These are phyloP conservation scores for Populus simonii DNA, from an alignment of 345 rosid species.

Conservation along the genomic window DNA sequence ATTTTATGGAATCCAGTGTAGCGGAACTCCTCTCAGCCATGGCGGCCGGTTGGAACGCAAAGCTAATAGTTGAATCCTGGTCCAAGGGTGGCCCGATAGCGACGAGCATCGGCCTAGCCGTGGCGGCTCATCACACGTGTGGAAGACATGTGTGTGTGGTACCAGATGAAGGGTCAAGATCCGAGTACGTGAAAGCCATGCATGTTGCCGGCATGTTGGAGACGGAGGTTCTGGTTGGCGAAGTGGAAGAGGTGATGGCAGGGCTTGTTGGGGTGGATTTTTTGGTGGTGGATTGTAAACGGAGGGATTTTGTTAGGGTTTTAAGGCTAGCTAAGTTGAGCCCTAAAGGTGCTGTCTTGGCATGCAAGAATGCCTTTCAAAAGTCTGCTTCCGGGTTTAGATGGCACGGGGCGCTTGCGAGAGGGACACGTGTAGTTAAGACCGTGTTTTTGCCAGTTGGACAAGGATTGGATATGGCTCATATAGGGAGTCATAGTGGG, in stretches of 20 bases:
- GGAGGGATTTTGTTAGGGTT: conserved; percentile 52
- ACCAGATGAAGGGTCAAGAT: conserved; percentile 65
- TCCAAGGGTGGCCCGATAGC: conserved; percentile 52
- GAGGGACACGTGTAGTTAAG: conserved; percentile 61
- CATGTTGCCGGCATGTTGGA: conserved; percentile 24
- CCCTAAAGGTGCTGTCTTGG: conserved; percentile 66
- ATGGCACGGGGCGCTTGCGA: conserved; percentile 53
- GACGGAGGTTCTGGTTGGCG: conserved; percentile 48
- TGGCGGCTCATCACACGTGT: conserved; percentile 62
- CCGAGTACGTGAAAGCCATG: conserved; percentile 46
- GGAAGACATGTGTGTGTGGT: conserved; percentile 81
- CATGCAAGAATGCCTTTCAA: conserved; percentile 63
- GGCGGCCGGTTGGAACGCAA: conserved; percentile 90
- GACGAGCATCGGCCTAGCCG: conserved; percentile 71
- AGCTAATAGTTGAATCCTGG: conserved; percentile 75
- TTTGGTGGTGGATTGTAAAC: conserved; percentile 66
- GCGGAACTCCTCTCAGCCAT: conserved; percentile 79
- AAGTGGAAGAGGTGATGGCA: conserved; percentile 52
- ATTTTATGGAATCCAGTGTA: conserved; percentile 52
- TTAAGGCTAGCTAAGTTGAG: conserved; percentile 61
- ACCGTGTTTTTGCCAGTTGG: conserved; percentile 73
- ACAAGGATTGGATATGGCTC: conserved; percentile 70
- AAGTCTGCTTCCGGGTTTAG: conserved; percentile 41
- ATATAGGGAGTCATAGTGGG: conserved; percentile 43
- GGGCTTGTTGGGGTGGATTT: conserved; percentile 60